Conservation (phyloP, 1,284 basidiomycete genomes). For the Macrocystidia cucumis region DNA sequence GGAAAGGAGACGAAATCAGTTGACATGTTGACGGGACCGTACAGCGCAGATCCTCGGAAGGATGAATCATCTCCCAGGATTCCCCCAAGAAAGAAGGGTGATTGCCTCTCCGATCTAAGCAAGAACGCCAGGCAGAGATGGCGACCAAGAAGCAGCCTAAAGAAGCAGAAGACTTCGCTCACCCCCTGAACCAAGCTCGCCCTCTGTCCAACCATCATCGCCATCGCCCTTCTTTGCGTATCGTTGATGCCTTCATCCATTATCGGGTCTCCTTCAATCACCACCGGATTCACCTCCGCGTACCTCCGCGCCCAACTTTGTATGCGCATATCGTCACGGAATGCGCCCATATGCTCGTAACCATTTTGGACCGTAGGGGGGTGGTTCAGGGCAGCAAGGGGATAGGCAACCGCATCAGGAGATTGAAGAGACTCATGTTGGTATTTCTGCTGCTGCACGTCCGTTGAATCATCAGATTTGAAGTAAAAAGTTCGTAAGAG, state of each 20-base stretch:
- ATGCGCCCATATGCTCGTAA: conserved; percentile 34
- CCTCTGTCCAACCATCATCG: conserved; percentile 77
- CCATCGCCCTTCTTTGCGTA: conserved; percentile 80
- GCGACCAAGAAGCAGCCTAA: conserved; percentile 5
- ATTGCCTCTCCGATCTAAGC: no score
- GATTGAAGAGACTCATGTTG: conserved; percentile 14
- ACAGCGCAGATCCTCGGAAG: no score
- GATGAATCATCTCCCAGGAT: no score
- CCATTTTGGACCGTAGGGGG: conserved; percentile 4
- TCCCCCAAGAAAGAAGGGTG: no score
- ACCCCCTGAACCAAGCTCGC: conserved; percentile 86
- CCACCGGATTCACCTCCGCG: conserved; percentile 50
- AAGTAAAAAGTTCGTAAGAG: conserved; percentile 53
- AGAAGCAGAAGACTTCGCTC: conserved; percentile 20
- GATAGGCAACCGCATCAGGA: conserved; percentile 26
- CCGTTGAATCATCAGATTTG: no score
- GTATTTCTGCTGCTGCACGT: conserved; percentile 19
- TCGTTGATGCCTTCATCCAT: conserved; percentile 61
- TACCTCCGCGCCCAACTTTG: conserved; percentile 73
- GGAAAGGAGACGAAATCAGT: conserved; percentile 8
- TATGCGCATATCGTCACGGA: conserved; percentile 64
- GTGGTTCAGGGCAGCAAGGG: conserved; percentile 14
- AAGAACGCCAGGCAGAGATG: no score
- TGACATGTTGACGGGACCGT: no score
- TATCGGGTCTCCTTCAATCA: conserved; percentile 75